Percentiles rank a stretch among this genome's conserved stretches.
Evolutionary conservation across 2,329 filamentous ascomycete genomes (phyloP).

Genomic region (Hypoxylon sp.): DNA sequence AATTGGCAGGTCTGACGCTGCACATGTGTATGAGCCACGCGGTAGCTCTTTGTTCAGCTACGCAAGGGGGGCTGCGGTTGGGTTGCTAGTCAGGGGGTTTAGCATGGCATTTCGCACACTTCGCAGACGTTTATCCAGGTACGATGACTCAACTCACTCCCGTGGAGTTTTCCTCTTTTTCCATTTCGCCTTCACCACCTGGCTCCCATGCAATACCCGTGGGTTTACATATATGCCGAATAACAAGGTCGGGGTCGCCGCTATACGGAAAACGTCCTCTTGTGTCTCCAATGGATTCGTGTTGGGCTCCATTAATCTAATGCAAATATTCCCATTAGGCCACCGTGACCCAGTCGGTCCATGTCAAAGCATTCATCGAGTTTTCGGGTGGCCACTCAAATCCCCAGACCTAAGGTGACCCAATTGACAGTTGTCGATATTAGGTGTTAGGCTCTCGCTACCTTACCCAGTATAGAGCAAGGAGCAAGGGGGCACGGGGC

Average conservation of each 20-base stretch:
- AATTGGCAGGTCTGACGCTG: conserved; percentile 5
- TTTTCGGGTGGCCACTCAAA: conserved; percentile 33
- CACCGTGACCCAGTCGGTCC: conserved; percentile 20
- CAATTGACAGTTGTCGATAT: conserved; percentile 28
- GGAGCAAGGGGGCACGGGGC: background rate
- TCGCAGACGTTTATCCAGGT: background rate
- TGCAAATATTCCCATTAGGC: conserved; percentile 27
- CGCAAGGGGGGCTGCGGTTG: background rate
- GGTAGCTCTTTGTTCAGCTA: conserved; percentile 2
- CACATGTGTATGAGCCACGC: background rate
- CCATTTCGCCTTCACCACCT: conserved; percentile 6
- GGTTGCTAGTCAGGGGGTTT: conserved; percentile 11
- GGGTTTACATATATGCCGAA: conserved; percentile 4
- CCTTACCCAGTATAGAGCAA: background rate
- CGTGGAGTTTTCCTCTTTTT: background rate
- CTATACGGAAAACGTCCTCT: conserved; percentile 17
- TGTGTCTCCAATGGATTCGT: conserved; percentile 11
- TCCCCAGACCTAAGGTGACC: conserved; percentile 17
- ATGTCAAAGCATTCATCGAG: conserved; percentile 16
- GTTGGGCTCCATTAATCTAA: conserved; percentile 24
- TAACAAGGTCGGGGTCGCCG: conserved; percentile 1
- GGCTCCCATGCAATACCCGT: background rate
- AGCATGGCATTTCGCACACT: background rate
- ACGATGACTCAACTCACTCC: conserved; percentile 10
- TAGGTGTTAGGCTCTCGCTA: conserved; percentile 13